These are phyloP conservation scores for Zygosaccharomyces siamensis DNA, from an alignment of 805 yeast species.

Conservation along the genomic window DNA sequence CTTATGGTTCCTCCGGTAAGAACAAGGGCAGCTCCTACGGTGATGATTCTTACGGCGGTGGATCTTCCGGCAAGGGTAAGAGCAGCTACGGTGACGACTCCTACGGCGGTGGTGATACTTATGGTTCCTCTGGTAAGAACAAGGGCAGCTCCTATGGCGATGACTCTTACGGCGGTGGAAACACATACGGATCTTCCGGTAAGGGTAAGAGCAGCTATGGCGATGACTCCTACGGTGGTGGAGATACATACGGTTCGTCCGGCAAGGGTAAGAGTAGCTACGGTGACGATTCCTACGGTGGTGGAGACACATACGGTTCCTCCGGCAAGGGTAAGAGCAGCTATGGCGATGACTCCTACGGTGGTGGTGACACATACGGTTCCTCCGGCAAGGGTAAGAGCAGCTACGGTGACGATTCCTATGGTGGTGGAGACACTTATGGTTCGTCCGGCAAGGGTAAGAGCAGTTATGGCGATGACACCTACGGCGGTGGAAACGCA, in stretches of 20 bases:
- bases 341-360: slow-evolving; percentile 16
- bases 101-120: slow-evolving; percentile 16
- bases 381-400: slow-evolving; percentile 16
- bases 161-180: slow-evolving; percentile 22
- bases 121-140: slow-evolving; percentile 25
- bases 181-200: slow-evolving; percentile 27
- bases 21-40: slow-evolving; percentile 6
- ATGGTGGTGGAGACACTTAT: slow-evolving; percentile 21
- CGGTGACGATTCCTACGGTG: slow-evolving; percentile 11
- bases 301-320: slow-evolving; percentile 20
- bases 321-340: slow-evolving; percentile 24
- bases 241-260: slow-evolving; percentile 2
- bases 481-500: slow-evolving; percentile 10
- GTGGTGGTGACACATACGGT: slow-evolving; percentile 20
- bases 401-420: slow-evolving; percentile 30
- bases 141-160: slow-evolving; percentile 18
- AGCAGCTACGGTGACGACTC: slow-evolving; percentile 7
- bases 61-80: slow-evolving; percentile 11
- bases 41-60: slow-evolving; percentile 21
- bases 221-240: slow-evolving; percentile 1
- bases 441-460: slow-evolving; percentile 22
- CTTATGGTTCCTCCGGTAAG: slow-evolving; percentile 26
- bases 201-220: slow-evolving; percentile 20
- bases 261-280: slow-evolving; percentile 19
- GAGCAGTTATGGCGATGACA: slow-evolving; percentile 22